Evolutionary conservation across 352 stramenopile genomes (phyloP), one percentile per base, ranked within the genome.

Genomic region (Globisporangium megalacanthum): DNA sequence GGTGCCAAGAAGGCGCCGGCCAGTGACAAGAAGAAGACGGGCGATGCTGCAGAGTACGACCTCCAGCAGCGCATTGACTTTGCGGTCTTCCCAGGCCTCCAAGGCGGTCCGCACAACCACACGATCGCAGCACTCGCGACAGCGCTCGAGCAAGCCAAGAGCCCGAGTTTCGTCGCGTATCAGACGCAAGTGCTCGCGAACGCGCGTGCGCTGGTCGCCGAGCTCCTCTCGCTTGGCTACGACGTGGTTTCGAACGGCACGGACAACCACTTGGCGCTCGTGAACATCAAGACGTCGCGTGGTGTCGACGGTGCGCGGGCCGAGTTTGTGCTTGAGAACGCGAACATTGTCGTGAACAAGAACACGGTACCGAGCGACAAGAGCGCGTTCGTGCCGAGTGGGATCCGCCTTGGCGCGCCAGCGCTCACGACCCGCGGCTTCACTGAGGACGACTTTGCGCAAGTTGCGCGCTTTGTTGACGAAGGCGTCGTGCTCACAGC

Each of bases 101-200:
- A 99, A 77, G 98, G 97, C 49, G 98, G 98, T 52, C 98, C 97
- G 17, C 98, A 99, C 83, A 99, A 99, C 85, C 98, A 99, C 81
- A 99, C 96, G 29, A 99, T 99, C 75, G 84, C 96, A n/a, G 98
- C 97, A 13, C 79, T 99, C 13, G 95, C 97, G 15, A 99, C 97
- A 52, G 96, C 94, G 49, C 75, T 99, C 29, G 97, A 98, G 62
- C 97, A 99, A 75, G 96, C 90, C 5, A 86, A 94, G 58, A 90
- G 78, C 33, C 84, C 95, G 8, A 91, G 96, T 62, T 99, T 98
- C 75, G 89, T 97, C n/a, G 89, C 94, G 42, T 99, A 99, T 80
- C 96, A 99, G 81, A 80, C 96, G 72, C 89, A 98, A 65, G 94
- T 98, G 62, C 72, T 96, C 36, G 72, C 72, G 35, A 99, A 98